Evolutionary conservation across 2,329 filamentous ascomycete genomes (phyloP), one percentile per base, ranked within the genome.

Genomic region (Epichloe hybrida): DNA sequence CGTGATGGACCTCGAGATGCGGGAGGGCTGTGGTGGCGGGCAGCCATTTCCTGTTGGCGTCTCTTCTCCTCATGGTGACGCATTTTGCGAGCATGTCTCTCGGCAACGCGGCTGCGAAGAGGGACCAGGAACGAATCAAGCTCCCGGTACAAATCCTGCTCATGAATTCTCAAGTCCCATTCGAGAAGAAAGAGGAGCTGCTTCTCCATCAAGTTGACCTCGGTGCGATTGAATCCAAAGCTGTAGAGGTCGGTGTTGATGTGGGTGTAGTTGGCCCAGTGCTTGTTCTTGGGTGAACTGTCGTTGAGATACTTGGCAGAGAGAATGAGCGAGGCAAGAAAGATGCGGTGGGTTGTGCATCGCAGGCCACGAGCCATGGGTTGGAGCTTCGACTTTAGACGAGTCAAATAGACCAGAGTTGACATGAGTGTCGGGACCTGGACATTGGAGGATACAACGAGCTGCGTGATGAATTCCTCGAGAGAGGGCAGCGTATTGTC

Each of bases 121-220:
- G 91, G 91, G 36, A 82, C 82, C 43, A 98, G 79, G 76, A 97
- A 97, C 41, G 79, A 79, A 59, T 96, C 88, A 39, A 97, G 77
- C 66, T 95, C 87, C 57, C 75, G 76, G 72, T 95, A 88, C 42
- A 98, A 82, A 61, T 97, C 89, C 51, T 90, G 77, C 62, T 89
- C 81, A 41, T 76, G 83, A 63, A 98, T 89, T 58, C 87, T 80
- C 54, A 95, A 80, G 58, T 98, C 88, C 88, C 90, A 98, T 65
- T 96, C 87, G 44, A 98, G 77, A 42, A 98, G 79, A 73, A 88
- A 93, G 49, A 98, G 83, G 34, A 98, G 79, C 71, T 98, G 93
- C 78, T 95, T 94, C 78, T 98, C 93, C 93, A 98, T 98, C 55
- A 97, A 77, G 74, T 98, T 98, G 61, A 98, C 93, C 72, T 98